phyloP scores from a whole-genome alignment of 768 basidiomycete genomes.

The Clathrus columnatus region DNA sequence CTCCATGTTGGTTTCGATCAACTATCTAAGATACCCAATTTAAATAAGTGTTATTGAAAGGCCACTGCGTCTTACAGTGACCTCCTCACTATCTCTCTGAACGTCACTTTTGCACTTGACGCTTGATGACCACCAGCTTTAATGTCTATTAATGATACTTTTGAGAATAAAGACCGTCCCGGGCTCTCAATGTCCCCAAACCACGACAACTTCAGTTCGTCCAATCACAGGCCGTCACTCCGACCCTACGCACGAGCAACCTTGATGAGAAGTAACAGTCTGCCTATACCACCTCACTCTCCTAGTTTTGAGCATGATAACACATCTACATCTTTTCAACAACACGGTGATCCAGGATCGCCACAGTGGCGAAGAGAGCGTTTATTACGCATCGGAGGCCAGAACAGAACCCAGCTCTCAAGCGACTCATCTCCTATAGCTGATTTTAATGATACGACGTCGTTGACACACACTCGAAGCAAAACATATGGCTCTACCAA shows the following conservation, averaged over 20 bases:
- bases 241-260: background rate
- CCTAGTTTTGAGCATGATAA: background rate
- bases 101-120: too few species aligned
- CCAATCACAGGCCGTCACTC: too few species aligned
- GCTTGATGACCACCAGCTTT: background rate
- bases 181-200: background rate
- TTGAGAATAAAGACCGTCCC: background rate
- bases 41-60: too few species aligned
- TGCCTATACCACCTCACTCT: background rate
- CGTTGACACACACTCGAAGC: conserved; percentile 26
- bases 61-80: too few species aligned
- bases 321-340: conserved; percentile 28
- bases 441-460: conserved; percentile 25
- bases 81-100: too few species aligned
- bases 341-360: conserved; percentile 45
- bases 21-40: too few species aligned
- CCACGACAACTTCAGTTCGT: background rate
- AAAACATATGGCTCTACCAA: conserved; percentile 52
- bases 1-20: too few species aligned
- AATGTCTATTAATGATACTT: background rate
- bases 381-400: conserved; percentile 43
- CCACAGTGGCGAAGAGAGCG: conserved; percentile 55
- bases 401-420: background rate
- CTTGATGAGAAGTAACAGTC: background rate
- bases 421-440: conserved; percentile 7